Percentiles rank a stretch among this genome's conserved stretches.
Conservation (phyloP, 2,329 filamentous ascomycete species). For the Trichophyton benhamiae region DNA sequence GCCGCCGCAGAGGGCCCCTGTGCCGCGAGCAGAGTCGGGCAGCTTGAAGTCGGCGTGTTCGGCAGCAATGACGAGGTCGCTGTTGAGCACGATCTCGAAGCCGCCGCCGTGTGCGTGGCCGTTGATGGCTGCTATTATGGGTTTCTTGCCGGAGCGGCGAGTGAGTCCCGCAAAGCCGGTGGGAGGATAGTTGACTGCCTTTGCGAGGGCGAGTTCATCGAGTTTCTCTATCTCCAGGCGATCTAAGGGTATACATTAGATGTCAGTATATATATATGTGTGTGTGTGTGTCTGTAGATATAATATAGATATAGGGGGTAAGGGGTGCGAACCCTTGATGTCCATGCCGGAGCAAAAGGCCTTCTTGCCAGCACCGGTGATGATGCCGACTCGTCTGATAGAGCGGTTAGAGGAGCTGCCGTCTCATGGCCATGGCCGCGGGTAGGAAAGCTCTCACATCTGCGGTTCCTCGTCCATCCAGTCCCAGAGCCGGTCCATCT, state of each 20-base stretch:
- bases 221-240: conserved; percentile 22
- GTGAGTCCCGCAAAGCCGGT: conserved; percentile 46
- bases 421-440: no score
- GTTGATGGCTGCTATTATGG: conserved; percentile 63
- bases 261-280: no score
- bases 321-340: conserved; percentile 27
- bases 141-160: conserved; percentile 52
- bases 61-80: conserved; percentile 56
- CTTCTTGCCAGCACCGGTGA: conserved; percentile 33
- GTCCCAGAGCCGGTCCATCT: conserved; percentile 27
- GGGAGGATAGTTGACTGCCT: conserved; percentile 27
- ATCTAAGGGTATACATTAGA: conserved; percentile 3
- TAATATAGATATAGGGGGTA: not conserved
- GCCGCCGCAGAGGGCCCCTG: conserved; percentile 58
- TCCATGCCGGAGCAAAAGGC: conserved; percentile 36
- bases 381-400: conserved; percentile 33
- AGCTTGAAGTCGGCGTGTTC: conserved; percentile 50
- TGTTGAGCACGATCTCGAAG: conserved; percentile 79
- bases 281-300: no score
- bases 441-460: conserved; percentile 16
- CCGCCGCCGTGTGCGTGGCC: conserved; percentile 64
- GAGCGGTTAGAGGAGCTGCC: conserved; percentile 25
- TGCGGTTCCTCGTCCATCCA: conserved; percentile 33
- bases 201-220: conserved; percentile 17
- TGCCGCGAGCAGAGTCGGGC: conserved; percentile 59